A percentile compares a stretch with the other conserved stretches of the same genome.
These are phyloP conservation scores for Ilex paraguariensis DNA, from an alignment of 305 asterid species.

Conservation along the genomic window DNA sequence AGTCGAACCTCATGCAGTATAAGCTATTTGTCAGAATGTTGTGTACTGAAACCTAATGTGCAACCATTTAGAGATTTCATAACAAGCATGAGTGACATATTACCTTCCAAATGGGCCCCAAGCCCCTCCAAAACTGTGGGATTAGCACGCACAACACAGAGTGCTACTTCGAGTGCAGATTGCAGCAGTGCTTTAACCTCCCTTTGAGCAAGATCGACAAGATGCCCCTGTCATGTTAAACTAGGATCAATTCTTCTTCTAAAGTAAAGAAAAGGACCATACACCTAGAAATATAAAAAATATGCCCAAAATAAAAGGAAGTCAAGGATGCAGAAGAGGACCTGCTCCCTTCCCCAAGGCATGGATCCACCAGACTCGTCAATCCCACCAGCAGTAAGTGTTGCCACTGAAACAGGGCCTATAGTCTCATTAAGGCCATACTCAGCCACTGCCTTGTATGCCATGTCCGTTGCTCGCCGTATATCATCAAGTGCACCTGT, in stretches of 20 bases:
- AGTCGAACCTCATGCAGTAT: too few relatives aligned
- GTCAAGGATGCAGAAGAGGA: constrained; percentile 25
- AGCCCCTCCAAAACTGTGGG: constrained; percentile 86
- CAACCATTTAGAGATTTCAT: too few relatives aligned
- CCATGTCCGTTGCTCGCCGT: constrained; percentile 97
- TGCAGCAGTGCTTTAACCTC: constrained; percentile 84
- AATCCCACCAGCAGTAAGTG: constrained; percentile 93
- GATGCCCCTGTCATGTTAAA: constrained; percentile 64
- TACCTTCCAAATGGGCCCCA: constrained; percentile 96
- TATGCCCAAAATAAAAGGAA: constrained; percentile 8
- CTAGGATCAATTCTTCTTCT: constrained; percentile 8
- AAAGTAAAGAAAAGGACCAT: constrained; percentile 9
- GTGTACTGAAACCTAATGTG: too few relatives aligned
- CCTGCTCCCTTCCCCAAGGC: constrained; percentile 94
- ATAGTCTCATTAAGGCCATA: constrained; percentile 81
- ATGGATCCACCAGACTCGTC: constrained; percentile 82
- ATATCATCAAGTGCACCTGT: constrained; percentile 99
- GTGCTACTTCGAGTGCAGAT: constrained; percentile 91
- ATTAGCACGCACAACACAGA: constrained; percentile 90
- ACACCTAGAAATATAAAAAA: neutral
- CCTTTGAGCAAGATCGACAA: constrained; percentile 88
- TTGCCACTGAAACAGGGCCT: constrained; percentile 87
- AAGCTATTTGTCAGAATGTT: too few relatives aligned
- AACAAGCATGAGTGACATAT: neutral
- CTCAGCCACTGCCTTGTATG: constrained; percentile 99